Conservation (phyloP, 108 stramenopile genomes). For the Skeletonema costatum region DNA sequence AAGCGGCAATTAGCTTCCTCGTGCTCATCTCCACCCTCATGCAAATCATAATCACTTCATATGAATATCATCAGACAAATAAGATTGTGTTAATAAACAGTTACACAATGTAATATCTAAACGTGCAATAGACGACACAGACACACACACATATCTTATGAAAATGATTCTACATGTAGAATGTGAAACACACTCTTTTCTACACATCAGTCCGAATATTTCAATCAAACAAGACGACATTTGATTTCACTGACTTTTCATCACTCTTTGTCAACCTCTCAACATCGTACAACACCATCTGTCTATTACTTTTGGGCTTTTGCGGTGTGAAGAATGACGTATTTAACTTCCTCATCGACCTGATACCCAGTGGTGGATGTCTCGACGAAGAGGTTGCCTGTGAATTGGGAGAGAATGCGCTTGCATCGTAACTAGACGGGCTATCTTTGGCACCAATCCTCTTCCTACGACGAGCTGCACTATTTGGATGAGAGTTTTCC, state of each 20-base stretch:
- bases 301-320: conserved; percentile 22
- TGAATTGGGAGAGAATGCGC: background rate
- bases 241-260: background rate
- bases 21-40: too few relatives aligned
- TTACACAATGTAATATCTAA: background rate
- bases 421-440: background rate
- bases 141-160: background rate
- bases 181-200: background rate
- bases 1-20: conserved; percentile 12
- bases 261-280: conserved; percentile 12
- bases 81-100: background rate
- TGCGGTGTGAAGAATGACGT: conserved; percentile 20
- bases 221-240: background rate
- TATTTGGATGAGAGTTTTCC: conserved; percentile 28
- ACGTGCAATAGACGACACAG: background rate
- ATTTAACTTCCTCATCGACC: conserved; percentile 22
- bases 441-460: background rate
- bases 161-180: background rate
- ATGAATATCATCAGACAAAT: background rate
- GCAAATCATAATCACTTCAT: background rate
- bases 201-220: background rate
- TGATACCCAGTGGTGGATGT: conserved; percentile 26
- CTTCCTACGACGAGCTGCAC: background rate
- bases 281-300: conserved; percentile 11
- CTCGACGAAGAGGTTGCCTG: conserved; percentile 14